These are phyloP conservation scores for Rosa persica DNA, from an alignment of 306 rosid genomes.

Conservation along the genomic window DNA sequence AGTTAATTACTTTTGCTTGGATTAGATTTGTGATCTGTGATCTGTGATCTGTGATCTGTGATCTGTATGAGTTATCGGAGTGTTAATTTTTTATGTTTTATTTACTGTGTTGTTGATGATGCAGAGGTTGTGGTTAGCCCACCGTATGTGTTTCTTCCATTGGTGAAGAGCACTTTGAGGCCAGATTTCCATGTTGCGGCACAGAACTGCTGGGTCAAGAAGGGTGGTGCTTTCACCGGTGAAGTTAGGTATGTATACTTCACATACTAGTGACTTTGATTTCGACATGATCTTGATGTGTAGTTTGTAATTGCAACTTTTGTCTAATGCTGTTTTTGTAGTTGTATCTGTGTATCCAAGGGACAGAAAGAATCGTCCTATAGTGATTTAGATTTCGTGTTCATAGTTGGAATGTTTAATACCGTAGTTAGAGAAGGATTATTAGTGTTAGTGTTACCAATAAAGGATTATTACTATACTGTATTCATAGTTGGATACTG, in stretches of 20 bases:
- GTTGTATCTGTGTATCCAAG: background rate
- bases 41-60: background rate
- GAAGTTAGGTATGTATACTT: constrained; percentile 61
- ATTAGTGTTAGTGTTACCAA: background rate
- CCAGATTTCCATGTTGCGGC: constrained; percentile 81
- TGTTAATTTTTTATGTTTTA: background rate
- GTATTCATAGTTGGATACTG: background rate
- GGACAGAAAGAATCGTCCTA: background rate
- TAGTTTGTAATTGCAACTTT: background rate
- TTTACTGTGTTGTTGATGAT: background rate
- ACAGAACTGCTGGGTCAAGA: constrained; percentile 79
- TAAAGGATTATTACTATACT: background rate
- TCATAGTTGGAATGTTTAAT: background rate
- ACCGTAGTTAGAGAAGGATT: background rate
- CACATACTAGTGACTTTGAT: background rate
- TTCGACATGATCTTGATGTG: background rate
- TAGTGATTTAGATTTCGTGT: background rate
- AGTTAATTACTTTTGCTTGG: background rate
- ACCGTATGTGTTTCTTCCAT: constrained; percentile 65
- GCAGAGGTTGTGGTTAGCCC: constrained; percentile 93
- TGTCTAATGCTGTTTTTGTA: background rate
- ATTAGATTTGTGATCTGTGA: background rate
- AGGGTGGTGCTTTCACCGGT: constrained; percentile 91
- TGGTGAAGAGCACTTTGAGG: constrained; percentile 55
- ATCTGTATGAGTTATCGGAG: background rate